phyloP scores from a whole-genome alignment of 164 flowering plant species.

The Pachysandra terminalis region DNA sequence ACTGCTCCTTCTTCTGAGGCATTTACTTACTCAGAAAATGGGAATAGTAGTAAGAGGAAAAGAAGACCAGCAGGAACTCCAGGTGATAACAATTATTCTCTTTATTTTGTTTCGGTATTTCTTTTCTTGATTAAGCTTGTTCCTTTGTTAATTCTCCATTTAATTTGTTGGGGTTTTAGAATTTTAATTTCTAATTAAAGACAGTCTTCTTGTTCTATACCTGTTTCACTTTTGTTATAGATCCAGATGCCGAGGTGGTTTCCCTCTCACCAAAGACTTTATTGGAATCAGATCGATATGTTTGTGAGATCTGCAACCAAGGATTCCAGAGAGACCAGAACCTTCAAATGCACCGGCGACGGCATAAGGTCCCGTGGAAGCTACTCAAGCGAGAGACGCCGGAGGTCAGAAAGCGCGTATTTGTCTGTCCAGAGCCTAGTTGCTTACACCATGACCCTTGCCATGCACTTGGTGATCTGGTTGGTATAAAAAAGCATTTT shows the following conservation, averaged over 20 bases:
- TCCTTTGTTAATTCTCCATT: neutral
- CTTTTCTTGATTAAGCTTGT: neutral
- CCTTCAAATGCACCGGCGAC: slow-evolving; percentile 91
- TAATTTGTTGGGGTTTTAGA: neutral
- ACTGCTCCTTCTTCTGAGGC: slow-evolving; percentile 32
- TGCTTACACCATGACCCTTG: slow-evolving; percentile 95
- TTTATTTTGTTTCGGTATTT: neutral
- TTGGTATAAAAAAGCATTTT: slow-evolving; percentile 94
- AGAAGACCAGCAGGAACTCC: slow-evolving; percentile 82
- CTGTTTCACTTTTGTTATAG: slow-evolving; percentile 24
- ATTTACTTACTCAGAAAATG: slow-evolving; percentile 43
- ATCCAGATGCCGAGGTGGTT: slow-evolving; percentile 97
- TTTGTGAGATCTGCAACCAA: slow-evolving; percentile 97
- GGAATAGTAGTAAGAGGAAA: slow-evolving; percentile 50
- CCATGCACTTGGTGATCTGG: slow-evolving; percentile 95
- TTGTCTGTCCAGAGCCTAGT: slow-evolving; percentile 92
- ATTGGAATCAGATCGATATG: slow-evolving; percentile 93
- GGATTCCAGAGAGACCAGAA: slow-evolving; percentile 97
- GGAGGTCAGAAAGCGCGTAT: slow-evolving; percentile 73
- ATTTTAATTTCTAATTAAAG: neutral
- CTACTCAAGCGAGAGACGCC: slow-evolving; percentile 81
- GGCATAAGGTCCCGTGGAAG: slow-evolving; percentile 99
- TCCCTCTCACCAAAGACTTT: slow-evolving; percentile 86
- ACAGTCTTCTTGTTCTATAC: neutral
- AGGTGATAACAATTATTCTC: slow-evolving; percentile 27